These are phyloP conservation scores for Zymoseptoria crescenta DNA, from an alignment of 2,329 filamentous ascomycete genomes.

Conservation along the genomic window DNA sequence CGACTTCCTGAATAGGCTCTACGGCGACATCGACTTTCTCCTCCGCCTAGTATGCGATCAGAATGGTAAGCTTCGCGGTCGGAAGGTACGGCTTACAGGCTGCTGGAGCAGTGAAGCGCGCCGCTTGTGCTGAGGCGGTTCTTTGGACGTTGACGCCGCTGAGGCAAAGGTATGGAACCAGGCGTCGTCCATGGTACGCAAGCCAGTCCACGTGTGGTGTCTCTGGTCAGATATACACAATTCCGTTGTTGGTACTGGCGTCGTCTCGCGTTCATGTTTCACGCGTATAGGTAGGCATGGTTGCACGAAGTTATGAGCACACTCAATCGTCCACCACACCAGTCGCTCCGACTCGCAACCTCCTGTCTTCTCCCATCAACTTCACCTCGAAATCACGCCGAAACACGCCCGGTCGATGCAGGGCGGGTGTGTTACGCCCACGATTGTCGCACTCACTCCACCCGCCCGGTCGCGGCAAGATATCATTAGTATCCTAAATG, in stretches of 20 bases:
- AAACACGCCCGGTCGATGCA: not conserved
- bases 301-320: no score
- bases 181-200: constrained; percentile 53
- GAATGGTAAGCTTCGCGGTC: constrained; percentile 28
- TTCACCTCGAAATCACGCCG: not conserved
- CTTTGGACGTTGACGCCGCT: constrained; percentile 51
- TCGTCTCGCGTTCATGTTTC: not conserved
- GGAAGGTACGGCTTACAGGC: constrained; percentile 38
- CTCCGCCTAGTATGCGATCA: constrained; percentile 45
- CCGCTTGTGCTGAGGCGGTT: constrained; percentile 51
- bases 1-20: constrained; percentile 46
- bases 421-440: not conserved
- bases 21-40: constrained; percentile 47
- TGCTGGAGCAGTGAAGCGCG: constrained; percentile 59
- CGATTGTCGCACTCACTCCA: not conserved
- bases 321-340: no score
- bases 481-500: not conserved
- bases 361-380: no score
- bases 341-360: no score
- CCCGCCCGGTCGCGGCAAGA: not conserved
- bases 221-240: not conserved
- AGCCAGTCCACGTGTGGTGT: not conserved
- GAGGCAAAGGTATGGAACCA: constrained; percentile 63
- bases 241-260: not conserved
- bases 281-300: no score